phyloP scores from a whole-genome alignment of 768 basidiomycete species.

The Tylopilus felleus region DNA sequence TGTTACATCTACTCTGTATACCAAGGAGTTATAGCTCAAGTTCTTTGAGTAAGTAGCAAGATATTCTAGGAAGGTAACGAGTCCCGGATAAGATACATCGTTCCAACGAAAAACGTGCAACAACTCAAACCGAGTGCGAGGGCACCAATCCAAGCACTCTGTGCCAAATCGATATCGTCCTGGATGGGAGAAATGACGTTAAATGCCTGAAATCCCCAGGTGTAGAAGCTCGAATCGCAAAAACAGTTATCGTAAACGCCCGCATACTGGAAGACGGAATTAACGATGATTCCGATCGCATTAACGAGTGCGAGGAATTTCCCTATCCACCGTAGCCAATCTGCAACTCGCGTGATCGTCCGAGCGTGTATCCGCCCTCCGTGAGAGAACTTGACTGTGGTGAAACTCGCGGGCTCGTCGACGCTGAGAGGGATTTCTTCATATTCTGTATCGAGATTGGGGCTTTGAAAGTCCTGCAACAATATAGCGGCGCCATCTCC shows the following conservation, averaged over 20 bases:
- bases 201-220: constrained; percentile 25
- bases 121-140: constrained; percentile 27
- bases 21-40: too few species aligned
- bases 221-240: constrained; percentile 27
- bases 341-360: background rate
- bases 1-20: too few species aligned
- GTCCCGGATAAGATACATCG: constrained; percentile 30
- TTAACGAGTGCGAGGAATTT: constrained; percentile 30
- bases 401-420: background rate
- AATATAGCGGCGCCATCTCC: background rate
- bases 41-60: too few species aligned
- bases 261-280: constrained; percentile 30
- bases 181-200: constrained; percentile 20
- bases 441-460: background rate
- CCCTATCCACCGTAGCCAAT: constrained; percentile 25
- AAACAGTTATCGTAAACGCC: constrained; percentile 28
- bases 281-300: constrained; percentile 23
- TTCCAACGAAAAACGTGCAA: constrained; percentile 25
- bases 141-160: constrained; percentile 37
- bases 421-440: background rate
- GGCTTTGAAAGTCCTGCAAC: background rate
- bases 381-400: background rate
- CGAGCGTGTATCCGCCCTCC: background rate
- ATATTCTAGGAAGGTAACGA: constrained; percentile 8
- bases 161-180: constrained; percentile 27